Evolutionary conservation across 2,329 filamentous ascomycete species (phyloP).

Genomic region (Fusarium tricinctum): DNA sequence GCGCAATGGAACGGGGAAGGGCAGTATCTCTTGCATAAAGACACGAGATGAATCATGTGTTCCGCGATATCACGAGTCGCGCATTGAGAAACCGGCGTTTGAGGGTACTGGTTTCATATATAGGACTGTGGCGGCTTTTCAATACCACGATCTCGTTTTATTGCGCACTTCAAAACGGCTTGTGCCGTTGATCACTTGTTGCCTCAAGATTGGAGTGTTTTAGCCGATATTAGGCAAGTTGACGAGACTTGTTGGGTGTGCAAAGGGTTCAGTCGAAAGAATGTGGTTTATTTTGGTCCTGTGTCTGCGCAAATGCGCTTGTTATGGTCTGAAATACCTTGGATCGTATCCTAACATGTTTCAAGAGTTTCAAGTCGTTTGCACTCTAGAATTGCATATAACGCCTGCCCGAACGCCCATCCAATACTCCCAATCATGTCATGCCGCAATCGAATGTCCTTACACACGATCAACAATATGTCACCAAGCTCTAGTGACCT

Average conservation of each 20-base stretch:
- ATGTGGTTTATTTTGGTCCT: slow-evolving; percentile 15
- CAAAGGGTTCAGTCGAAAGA: slow-evolving; percentile 4
- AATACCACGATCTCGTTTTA: slow-evolving; percentile 11
- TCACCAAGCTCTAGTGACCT: slow-evolving; percentile 28
- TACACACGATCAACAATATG: background rate
- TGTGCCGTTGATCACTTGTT: background rate
- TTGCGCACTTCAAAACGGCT: slow-evolving; percentile 2
- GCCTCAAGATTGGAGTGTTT: background rate
- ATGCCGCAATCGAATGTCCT: background rate
- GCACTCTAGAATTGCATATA: slow-evolving; percentile 11
- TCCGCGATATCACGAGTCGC: slow-evolving; percentile 25
- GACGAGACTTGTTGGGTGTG: background rate
- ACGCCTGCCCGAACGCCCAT: slow-evolving; percentile 23
- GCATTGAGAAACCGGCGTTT: slow-evolving; percentile 33
- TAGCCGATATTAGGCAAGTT: background rate
- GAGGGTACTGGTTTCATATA: slow-evolving; percentile 18
- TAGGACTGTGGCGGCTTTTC: slow-evolving; percentile 22
- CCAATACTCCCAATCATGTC: slow-evolving; percentile 9
- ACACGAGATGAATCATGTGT: slow-evolving; percentile 31
- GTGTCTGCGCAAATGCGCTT: slow-evolving; percentile 5
- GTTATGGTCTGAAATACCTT: background rate
- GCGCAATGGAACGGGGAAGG: slow-evolving; percentile 18
- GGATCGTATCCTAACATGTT: background rate
- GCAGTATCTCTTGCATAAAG: slow-evolving; percentile 35
- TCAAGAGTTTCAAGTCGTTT: slow-evolving; percentile 2